Evolutionary conservation across 306 rosid genomes (phyloP).

Genomic region (Corylus avellana): DNA sequence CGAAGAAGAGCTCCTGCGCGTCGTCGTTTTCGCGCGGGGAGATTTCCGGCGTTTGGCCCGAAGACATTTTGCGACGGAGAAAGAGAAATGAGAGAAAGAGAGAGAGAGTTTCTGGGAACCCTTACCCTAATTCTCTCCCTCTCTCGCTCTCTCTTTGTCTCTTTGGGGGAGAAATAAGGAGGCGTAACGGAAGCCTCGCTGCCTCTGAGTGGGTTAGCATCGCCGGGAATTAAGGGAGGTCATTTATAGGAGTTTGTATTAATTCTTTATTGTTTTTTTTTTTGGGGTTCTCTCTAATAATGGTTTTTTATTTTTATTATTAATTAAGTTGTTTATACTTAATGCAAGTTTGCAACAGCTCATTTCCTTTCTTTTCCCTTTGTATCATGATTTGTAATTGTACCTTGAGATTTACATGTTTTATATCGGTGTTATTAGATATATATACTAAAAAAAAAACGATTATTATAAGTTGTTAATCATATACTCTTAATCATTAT

Average conservation of each 20-base stretch:
- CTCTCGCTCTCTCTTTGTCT: not conserved
- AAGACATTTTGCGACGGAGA: not conserved
- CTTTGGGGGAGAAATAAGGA: not conserved
- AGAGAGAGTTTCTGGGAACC: constrained; percentile 2
- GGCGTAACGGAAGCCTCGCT: constrained; percentile 24
- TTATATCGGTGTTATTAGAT: too few species aligned
- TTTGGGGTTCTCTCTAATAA: too few species aligned
- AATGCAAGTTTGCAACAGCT: too few species aligned
- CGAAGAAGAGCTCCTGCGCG: constrained; percentile 13
- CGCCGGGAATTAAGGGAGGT: constrained; percentile 6
- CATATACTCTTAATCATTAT: too few species aligned
- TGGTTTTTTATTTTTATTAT: too few species aligned
- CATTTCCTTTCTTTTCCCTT: too few species aligned
- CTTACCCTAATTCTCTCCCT: not conserved
- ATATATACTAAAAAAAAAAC: too few species aligned
- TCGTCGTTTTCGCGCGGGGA: constrained; percentile 16
- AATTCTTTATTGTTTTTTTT: too few species aligned
- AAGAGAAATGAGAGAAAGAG: constrained; percentile 8
- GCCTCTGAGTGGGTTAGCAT: not conserved
- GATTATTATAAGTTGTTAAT: too few species aligned
- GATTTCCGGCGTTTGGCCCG: not conserved
- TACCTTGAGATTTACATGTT: too few species aligned
- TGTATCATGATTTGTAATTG: not conserved
- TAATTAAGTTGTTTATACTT: too few species aligned
- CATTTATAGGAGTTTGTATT: too few species aligned